A percentile compares a stretch with the other conserved stretches of the same genome.
These are phyloP conservation scores for Penicillium sclerotiorum DNA, from an alignment of 2,329 filamentous ascomycete species.

Conservation along the genomic window DNA sequence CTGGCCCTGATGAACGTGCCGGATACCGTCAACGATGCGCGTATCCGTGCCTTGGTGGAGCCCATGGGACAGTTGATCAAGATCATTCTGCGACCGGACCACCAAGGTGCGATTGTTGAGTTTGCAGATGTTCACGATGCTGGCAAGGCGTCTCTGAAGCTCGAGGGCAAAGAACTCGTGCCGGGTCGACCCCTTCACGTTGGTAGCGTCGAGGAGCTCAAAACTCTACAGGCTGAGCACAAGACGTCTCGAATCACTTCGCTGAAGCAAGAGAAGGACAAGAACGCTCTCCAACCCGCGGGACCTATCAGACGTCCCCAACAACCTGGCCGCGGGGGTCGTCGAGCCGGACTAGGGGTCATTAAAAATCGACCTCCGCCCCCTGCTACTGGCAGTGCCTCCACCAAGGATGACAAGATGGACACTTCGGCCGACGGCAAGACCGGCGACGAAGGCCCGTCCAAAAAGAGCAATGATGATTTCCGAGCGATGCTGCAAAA, in stretches of 20 bases:
- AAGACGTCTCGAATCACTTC: conserved; percentile 38
- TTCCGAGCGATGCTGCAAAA: conserved; percentile 58
- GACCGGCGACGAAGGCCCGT: conserved; percentile 30
- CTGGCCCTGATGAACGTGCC: conserved; percentile 83
- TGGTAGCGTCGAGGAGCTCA: conserved; percentile 57
- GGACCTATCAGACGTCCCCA: conserved; percentile 49
- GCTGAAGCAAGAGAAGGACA: conserved; percentile 44
- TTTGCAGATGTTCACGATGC: conserved; percentile 70
- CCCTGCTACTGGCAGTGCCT: conserved; percentile 9
- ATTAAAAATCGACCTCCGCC: conserved; percentile 44
- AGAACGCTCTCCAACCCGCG: conserved; percentile 34
- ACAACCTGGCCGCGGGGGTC: conserved; percentile 48
- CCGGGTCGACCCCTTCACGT: conserved; percentile 47
- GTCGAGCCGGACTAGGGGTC: conserved; percentile 53
- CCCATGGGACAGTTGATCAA: conserved; percentile 72
- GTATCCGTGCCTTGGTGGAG: conserved; percentile 73
- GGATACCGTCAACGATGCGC: conserved; percentile 88
- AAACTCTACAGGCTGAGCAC: conserved; percentile 44
- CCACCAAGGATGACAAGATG: conserved; percentile 21
- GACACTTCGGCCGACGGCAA: conserved; percentile 33
- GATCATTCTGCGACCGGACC: conserved; percentile 76
- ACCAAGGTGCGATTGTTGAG: conserved; percentile 84
- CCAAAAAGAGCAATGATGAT: conserved; percentile 59
- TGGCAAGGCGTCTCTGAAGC: conserved; percentile 59
- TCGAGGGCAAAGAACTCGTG: conserved; percentile 50